phyloP scores from a whole-genome alignment of 805 yeast species.

The Myxozyma vanderwaltii region DNA sequence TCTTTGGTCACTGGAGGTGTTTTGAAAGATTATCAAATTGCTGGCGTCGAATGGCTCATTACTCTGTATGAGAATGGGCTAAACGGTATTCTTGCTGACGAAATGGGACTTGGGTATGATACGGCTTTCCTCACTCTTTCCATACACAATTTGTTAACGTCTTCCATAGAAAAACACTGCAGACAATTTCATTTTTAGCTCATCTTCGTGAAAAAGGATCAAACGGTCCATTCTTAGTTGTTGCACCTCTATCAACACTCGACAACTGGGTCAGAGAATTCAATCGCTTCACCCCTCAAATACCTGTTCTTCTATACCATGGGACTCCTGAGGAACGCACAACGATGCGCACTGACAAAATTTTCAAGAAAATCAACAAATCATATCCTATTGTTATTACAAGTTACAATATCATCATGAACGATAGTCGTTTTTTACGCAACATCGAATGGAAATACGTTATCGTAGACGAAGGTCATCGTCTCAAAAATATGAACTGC shows the following conservation, averaged over 20 bases:
- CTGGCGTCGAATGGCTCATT: conserved; percentile 88
- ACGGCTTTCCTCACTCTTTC: too few relatives aligned
- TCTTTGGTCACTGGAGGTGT: conserved; percentile 55
- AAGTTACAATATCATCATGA: conserved; percentile 71
- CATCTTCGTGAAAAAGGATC: conserved; percentile 78
- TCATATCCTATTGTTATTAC: conserved; percentile 63
- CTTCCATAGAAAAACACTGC: conserved; percentile 63
- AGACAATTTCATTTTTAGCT: conserved; percentile 76
- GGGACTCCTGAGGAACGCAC: conserved; percentile 65
- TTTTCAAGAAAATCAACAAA: conserved; percentile 36
- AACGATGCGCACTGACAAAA: conserved; percentile 43
- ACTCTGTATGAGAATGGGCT: conserved; percentile 90
- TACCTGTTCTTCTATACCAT: conserved; percentile 63
- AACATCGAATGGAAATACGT: conserved; percentile 72
- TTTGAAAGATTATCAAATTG: conserved; percentile 81
- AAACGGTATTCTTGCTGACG: conserved; percentile 95
- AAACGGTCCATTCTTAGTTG: conserved; percentile 73
- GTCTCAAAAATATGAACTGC: conserved; percentile 84
- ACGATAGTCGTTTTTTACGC: conserved; percentile 64
- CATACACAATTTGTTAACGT: too few relatives aligned
- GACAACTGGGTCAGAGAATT: conserved; percentile 84
- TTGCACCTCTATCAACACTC: conserved; percentile 82
- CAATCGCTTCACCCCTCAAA: conserved; percentile 66
- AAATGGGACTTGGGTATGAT: conserved; percentile 88
- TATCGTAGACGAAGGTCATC: conserved; percentile 94